Base-by-base conservation (phyloP, 2,329 filamentous ascomycete species). In the Cryphonectria japonica region DNA sequence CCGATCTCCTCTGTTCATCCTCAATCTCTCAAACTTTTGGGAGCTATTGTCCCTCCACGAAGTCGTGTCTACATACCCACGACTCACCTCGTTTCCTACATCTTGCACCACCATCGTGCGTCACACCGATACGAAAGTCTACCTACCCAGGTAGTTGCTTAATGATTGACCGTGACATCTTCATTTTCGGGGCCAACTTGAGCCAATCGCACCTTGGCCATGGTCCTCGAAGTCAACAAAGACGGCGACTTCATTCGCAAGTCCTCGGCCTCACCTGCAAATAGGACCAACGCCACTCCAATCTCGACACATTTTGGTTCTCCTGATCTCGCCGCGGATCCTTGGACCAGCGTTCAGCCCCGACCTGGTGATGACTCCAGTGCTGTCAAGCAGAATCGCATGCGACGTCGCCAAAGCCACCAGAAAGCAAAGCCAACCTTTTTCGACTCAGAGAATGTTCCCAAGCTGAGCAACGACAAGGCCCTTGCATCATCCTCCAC, bases 361-460 rank as follows among this genome's bases (percentile, higher is more conserved):
- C 70, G 71, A 11, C 43, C 74, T 5, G 73, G 77, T 0, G 78
- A 78, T 7, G 77, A 77, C n/a, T 78, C 75, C 1, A 78, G 77
- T 61, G 77, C 75, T 3, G 69, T 80, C 66, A 79, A 80, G 41
- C 34, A 46, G 34, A 37, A 14, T 19, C 41, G 57, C 13, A 26
- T 34, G 16, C 67, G 60, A 29, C 70, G 64, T 13, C 65, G 64
- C 7, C 64, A 11, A 8, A 29, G n/a, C 9, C 60, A 32, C 8
- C 70, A 65, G 50, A 65, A 65, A 39, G 64, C 70, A 14, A 72
- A 72, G 14, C 34, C 68, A 11, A 65, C 70, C 0, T 72, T 63
- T 46, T 52, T 70, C 57, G 34, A 34, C 16, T 60, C 60, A 14
- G 29, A 46, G 11, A 39, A 65, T 3, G 16, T 29, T 22, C n/a